A percentile compares a stretch with the other conserved stretches of the same genome.
phyloP scores from a whole-genome alignment of 2,329 filamentous ascomycete genomes.

The Epichloe sibirici region DNA sequence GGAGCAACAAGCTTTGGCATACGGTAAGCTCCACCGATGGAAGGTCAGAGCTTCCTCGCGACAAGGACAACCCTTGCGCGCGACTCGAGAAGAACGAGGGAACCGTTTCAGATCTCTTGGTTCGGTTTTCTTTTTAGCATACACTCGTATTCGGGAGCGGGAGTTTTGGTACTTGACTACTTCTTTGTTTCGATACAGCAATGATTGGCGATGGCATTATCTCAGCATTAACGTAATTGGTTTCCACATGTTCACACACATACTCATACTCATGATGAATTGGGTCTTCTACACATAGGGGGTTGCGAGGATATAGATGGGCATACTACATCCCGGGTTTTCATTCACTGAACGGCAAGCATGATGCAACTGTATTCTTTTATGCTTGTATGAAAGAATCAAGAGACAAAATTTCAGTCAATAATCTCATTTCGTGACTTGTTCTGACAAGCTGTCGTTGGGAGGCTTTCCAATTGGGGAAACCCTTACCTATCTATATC shows the following conservation, averaged over 20 bases:
- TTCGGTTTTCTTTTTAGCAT: background rate
- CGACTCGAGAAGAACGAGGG: too few species aligned
- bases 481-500: too few species aligned
- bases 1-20: background rate
- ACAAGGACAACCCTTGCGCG: too few species aligned
- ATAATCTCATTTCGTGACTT: too few species aligned
- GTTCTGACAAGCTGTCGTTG: too few species aligned
- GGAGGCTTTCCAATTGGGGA: too few species aligned
- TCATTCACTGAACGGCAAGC: too few species aligned
- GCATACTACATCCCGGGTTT: background rate
- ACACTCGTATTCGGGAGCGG: background rate
- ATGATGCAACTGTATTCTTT: too few species aligned
- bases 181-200: background rate
- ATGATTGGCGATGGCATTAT: background rate
- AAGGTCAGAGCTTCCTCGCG: background rate
- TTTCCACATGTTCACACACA: background rate
- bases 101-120: background rate
- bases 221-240: conserved; percentile 4
- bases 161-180: background rate
- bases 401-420: too few species aligned
- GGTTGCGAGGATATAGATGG: background rate
- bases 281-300: background rate
- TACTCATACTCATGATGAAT: background rate
- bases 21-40: background rate
- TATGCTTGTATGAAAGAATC: too few species aligned